These are phyloP conservation scores for Nitzschia inconspicua DNA, from an alignment of 108 stramenopile genomes.

Conservation along the genomic window DNA sequence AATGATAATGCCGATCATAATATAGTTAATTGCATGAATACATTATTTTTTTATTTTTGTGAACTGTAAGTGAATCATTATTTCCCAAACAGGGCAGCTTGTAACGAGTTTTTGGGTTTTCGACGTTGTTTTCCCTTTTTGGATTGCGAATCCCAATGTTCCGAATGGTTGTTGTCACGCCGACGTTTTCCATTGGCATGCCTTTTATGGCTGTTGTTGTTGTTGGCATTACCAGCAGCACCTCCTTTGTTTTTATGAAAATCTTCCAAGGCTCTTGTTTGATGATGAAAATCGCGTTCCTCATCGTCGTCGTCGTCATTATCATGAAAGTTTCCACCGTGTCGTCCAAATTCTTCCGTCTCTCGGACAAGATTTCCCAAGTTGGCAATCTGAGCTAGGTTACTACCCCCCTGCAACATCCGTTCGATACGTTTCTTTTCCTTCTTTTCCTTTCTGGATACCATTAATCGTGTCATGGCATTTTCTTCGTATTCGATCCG, in stretches of 20 bases:
- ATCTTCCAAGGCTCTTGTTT: constrained; percentile 2
- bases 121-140: constrained; percentile 21
- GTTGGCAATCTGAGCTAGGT: constrained; percentile 74
- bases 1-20: no score
- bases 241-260: neutral
- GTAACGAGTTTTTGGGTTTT: constrained; percentile 50
- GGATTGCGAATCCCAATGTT: constrained; percentile 7
- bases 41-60: no score
- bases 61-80: no score
- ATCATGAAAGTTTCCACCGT: constrained; percentile 11
- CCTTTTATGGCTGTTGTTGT: neutral
- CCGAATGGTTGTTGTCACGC: constrained; percentile 33
- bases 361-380: constrained; percentile 65
- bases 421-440: constrained; percentile 63
- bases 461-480: constrained; percentile 72
- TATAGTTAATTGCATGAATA: no score
- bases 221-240: neutral
- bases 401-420: constrained; percentile 77
- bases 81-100: constrained; percentile 66
- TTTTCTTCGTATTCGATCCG: constrained; percentile 74
- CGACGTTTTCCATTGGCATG: constrained; percentile 59
- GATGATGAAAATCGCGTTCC: constrained; percentile 3
- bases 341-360: constrained; percentile 45
- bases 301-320: constrained; percentile 22
- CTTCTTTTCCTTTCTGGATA: constrained; percentile 73